Evolutionary conservation across 306 rosid genomes (phyloP).

Genomic region (Crataegus laevigata): DNA sequence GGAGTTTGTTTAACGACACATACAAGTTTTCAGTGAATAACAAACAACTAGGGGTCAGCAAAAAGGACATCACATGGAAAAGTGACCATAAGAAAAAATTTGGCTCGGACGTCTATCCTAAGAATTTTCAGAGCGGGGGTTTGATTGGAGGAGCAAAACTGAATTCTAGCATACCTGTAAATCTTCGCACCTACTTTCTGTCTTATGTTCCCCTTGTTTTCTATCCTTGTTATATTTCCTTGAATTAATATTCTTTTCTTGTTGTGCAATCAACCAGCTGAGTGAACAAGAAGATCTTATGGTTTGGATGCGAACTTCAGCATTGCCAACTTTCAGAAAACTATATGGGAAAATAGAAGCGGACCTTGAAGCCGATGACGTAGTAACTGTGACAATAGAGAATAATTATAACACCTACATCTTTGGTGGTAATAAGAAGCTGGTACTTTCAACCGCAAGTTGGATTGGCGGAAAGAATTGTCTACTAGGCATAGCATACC

Average conservation of each 20-base stretch:
- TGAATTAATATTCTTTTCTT: conserved; percentile 9
- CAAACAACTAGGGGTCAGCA: conserved; percentile 41
- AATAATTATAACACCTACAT: conserved; percentile 81
- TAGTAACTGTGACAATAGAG: conserved; percentile 42
- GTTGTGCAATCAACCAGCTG: conserved; percentile 48
- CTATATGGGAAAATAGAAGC: conserved; percentile 69
- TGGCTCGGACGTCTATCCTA: conserved; percentile 71
- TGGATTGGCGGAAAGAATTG: conserved; percentile 92
- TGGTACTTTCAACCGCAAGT: conserved; percentile 78
- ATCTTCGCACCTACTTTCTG: not conserved
- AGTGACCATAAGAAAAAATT: conserved; percentile 59
- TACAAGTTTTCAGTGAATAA: conserved; percentile 46
- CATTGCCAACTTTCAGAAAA: conserved; percentile 76
- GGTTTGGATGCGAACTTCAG: conserved; percentile 93
- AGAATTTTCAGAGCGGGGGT: conserved; percentile 56
- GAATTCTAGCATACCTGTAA: conserved; percentile 61
- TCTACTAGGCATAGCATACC: conserved; percentile 60
- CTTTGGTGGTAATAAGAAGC: conserved; percentile 63
- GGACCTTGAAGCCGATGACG: conserved; percentile 62
- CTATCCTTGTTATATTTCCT: not conserved
- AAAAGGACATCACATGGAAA: conserved; percentile 78
- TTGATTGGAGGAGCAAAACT: conserved; percentile 77
- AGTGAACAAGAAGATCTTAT: conserved; percentile 86
- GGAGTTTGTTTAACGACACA: conserved; percentile 92
- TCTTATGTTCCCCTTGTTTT: not conserved